phyloP scores from a whole-genome alignment of 2,329 filamentous ascomycete genomes.

The Acrocalymma vagum region DNA sequence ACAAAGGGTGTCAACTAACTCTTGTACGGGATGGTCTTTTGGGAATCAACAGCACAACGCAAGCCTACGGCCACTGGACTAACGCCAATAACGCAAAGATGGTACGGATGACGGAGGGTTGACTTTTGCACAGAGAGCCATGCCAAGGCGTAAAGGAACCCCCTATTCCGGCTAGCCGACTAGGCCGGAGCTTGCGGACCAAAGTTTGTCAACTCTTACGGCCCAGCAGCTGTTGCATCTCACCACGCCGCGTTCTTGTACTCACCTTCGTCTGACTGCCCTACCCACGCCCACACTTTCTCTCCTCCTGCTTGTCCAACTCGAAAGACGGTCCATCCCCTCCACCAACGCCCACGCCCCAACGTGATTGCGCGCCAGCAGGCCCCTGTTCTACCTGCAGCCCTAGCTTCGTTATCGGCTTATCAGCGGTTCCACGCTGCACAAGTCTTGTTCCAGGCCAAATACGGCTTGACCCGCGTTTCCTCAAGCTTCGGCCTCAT shows the following conservation, averaged over 20 bases:
- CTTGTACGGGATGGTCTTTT: too few relatives aligned
- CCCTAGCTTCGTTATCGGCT: slow-evolving; percentile 45
- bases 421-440: slow-evolving; percentile 36
- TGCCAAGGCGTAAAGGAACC: too few relatives aligned
- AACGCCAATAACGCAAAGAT: too few relatives aligned
- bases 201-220: slow-evolving; percentile 19
- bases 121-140: too few relatives aligned
- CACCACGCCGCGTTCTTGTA: slow-evolving; percentile 5
- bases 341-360: slow-evolving; percentile 6
- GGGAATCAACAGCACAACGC: too few relatives aligned
- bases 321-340: slow-evolving; percentile 4
- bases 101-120: too few relatives aligned
- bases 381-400: slow-evolving; percentile 13
- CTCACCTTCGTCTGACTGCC: too few relatives aligned
- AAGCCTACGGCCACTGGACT: too few relatives aligned
- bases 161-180: slow-evolving; percentile 33
- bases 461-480: slow-evolving; percentile 4
- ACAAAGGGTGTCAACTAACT: too few relatives aligned
- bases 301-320: not conserved
- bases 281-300: slow-evolving; percentile 19
- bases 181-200: slow-evolving; percentile 31
- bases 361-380: not conserved
- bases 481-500: not conserved
- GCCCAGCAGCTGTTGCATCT: slow-evolving; percentile 10
- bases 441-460: slow-evolving; percentile 33